Percentiles rank a stretch among this genome's conserved stretches.
These are phyloP conservation scores for Globisporangium orthogonon DNA, from an alignment of 352 stramenopile genomes.

Conservation along the genomic window DNA sequence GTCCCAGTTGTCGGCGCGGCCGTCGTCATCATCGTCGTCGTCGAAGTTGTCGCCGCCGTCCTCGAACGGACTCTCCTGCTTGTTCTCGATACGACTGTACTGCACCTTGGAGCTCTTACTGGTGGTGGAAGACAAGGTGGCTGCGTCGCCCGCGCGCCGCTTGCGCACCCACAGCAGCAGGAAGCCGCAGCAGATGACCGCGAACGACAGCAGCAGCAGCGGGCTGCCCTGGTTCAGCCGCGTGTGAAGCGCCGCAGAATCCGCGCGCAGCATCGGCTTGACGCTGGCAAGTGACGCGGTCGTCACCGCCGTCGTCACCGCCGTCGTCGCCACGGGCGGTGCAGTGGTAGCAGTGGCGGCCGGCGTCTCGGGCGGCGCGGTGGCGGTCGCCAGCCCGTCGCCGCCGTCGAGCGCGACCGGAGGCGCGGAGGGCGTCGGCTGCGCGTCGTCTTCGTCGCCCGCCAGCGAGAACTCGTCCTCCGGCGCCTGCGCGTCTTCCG, in stretches of 20 bases:
- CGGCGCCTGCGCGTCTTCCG: neutral
- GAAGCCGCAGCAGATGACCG: conserved; percentile 48
- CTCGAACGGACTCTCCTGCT: conserved; percentile 37
- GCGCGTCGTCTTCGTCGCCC: neutral
- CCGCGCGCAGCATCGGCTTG: conserved; percentile 29
- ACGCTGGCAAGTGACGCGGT: conserved; percentile 8
- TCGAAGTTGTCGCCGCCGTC: conserved; percentile 25
- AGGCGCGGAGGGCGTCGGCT: neutral
- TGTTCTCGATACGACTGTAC: conserved; percentile 66
- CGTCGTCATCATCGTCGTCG: conserved; percentile 36
- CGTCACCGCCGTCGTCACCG: neutral
- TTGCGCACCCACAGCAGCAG: conserved; percentile 48
- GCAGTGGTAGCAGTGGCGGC: neutral
- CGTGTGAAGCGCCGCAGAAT: conserved; percentile 12
- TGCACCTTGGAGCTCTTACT: conserved; percentile 27
- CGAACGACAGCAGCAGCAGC: conserved; percentile 31
- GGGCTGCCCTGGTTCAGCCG: conserved; percentile 40
- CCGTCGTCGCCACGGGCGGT: neutral
- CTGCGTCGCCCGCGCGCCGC: conserved; percentile 19
- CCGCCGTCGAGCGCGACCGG: neutral
- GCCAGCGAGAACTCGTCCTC: conserved; percentile 11
- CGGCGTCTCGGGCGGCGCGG: neutral
- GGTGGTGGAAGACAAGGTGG: no score
- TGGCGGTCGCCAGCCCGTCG: neutral
- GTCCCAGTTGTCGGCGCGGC: conserved; percentile 52